phyloP scores from a whole-genome alignment of 2,329 filamentous ascomycete genomes.

The Ceratocystiopsis sp. region DNA sequence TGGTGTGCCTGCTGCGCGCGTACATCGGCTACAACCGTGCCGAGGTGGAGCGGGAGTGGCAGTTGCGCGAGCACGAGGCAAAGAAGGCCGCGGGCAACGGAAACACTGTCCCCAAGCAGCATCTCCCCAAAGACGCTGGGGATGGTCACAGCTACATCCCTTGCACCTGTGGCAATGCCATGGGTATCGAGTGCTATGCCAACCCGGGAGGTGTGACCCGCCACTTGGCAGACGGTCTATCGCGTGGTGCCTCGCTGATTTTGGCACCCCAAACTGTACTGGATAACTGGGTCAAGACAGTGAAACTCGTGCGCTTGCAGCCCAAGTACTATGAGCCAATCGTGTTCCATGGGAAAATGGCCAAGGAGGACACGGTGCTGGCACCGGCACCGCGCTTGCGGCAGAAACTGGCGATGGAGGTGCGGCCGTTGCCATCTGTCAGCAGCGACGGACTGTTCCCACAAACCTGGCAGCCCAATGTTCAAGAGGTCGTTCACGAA shows the following conservation, averaged over 20 bases:
- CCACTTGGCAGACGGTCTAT: constrained; percentile 8
- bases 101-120: constrained; percentile 6
- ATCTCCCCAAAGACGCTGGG: neutral
- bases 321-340: constrained; percentile 9
- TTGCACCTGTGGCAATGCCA: constrained; percentile 9
- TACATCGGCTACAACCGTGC: constrained; percentile 10
- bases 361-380: constrained; percentile 8
- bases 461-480: constrained; percentile 3
- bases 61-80: constrained; percentile 6
- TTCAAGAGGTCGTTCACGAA: constrained; percentile 2
- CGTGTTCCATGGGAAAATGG: constrained; percentile 8
- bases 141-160: neutral
- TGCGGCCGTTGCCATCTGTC: constrained; percentile 1
- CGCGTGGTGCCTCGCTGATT: constrained; percentile 10
- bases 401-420: constrained; percentile 9
- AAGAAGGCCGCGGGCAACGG: constrained; percentile 5
- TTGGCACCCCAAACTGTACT: constrained; percentile 10
- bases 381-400: constrained; percentile 8
- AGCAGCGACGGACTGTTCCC: constrained; percentile 7
- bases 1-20: constrained; percentile 8
- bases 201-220: constrained; percentile 10
- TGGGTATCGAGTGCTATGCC: constrained; percentile 12
- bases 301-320: constrained; percentile 7
- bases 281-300: constrained; percentile 10
- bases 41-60: constrained; percentile 12